Evolutionary conservation across 2,329 filamentous ascomycete genomes (phyloP).

Genomic region (Biscogniauxia sp.): DNA sequence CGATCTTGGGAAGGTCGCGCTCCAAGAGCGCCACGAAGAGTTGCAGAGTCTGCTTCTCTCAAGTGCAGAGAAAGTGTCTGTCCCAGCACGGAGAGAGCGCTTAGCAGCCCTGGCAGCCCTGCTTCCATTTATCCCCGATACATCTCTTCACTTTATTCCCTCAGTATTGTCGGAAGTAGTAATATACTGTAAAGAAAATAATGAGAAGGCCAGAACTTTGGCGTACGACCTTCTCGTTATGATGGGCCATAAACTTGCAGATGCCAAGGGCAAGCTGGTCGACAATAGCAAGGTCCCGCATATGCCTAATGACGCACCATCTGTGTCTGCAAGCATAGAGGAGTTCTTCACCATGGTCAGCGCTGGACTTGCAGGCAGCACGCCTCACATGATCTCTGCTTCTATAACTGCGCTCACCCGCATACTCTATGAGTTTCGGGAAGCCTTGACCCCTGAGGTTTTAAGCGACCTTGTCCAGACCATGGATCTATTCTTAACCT

Average conservation of each 20-base stretch:
- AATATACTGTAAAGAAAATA: slow-evolving; percentile 95
- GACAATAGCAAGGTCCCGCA: slow-evolving; percentile 83
- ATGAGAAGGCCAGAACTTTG: slow-evolving; percentile 85
- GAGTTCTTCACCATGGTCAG: slow-evolving; percentile 99
- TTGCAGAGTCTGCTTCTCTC: slow-evolving; percentile 78
- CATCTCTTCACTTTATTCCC: slow-evolving; percentile 89
- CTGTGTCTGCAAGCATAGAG: slow-evolving; percentile 78
- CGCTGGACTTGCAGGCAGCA: slow-evolving; percentile 86
- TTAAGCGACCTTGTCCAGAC: slow-evolving; percentile 86
- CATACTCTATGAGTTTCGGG: slow-evolving; percentile 89
- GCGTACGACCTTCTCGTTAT: slow-evolving; percentile 88
- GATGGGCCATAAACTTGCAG: slow-evolving; percentile 77
- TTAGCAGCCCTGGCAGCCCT: slow-evolving; percentile 79
- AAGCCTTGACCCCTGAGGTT: slow-evolving; percentile 64
- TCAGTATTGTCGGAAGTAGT: slow-evolving; percentile 90
- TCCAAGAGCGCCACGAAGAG: slow-evolving; percentile 72
- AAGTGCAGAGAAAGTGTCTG: slow-evolving; percentile 80
- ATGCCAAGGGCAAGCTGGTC: slow-evolving; percentile 67
- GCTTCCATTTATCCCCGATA: slow-evolving; percentile 72
- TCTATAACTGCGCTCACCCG: slow-evolving; percentile 93
- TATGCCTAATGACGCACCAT: slow-evolving; percentile 78
- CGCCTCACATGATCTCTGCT: slow-evolving; percentile 95
- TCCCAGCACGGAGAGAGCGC: slow-evolving; percentile 82
- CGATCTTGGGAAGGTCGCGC: slow-evolving; percentile 70
- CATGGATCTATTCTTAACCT: slow-evolving; percentile 93